phyloP scores from a whole-genome alignment of 2,329 filamentous ascomycete genomes.

The Amesomyces nigricolor region DNA sequence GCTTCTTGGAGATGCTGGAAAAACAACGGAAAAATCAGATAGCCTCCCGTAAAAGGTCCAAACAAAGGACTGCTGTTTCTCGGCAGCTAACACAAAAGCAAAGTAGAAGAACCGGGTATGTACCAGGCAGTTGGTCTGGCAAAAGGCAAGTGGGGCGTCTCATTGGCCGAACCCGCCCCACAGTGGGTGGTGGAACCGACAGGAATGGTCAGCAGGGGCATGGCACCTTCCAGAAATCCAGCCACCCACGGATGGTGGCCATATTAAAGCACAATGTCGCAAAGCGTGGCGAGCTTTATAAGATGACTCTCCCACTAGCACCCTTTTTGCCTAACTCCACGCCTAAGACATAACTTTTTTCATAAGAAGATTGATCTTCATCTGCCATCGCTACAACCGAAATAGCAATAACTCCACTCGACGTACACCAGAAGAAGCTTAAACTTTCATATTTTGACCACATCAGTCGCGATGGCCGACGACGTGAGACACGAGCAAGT shows the following conservation, averaged over 20 bases:
- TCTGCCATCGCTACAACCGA: no score
- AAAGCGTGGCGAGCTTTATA: neutral
- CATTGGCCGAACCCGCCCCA: neutral
- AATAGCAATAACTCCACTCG: neutral
- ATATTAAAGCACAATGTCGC: neutral
- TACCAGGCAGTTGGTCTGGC: no score
- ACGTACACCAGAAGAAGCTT: neutral
- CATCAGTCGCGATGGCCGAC: conserved; percentile 9
- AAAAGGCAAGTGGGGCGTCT: neutral
- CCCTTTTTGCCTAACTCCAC: no score
- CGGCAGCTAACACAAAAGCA: no score
- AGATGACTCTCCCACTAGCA: no score
- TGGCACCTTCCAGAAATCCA: conserved; percentile 2
- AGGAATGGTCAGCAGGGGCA: neutral
- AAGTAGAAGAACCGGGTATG: no score
- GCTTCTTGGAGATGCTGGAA: no score
- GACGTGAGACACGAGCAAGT: neutral
- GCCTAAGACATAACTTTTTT: no score
- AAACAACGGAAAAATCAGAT: no score
- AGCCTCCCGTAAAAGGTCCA: no score
- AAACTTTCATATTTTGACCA: neutral
- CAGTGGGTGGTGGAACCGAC: neutral
- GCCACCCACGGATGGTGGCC: neutral
- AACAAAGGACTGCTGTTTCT: no score
- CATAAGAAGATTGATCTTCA: no score